phyloP scores from a whole-genome alignment of 2,329 filamentous ascomycete species.

The Huntiella abstrusa region DNA sequence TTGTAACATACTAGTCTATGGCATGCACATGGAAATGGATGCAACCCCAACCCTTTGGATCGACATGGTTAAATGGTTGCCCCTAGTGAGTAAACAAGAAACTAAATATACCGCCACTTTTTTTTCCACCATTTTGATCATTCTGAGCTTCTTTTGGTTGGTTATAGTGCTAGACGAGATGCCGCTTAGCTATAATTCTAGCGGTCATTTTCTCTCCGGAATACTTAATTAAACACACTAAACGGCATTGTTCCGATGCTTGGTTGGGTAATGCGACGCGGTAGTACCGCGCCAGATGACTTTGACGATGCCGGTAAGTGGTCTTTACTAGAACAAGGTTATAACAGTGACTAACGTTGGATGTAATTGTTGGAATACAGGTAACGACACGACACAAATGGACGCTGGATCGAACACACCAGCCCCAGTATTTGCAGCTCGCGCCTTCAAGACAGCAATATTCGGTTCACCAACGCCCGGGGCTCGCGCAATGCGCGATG shows the following conservation, averaged over 20 bases:
- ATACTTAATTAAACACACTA: neutral
- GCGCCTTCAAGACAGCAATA: constrained; percentile 43
- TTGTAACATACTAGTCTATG: too few relatives aligned
- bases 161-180: too few relatives aligned
- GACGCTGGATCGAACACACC: constrained; percentile 43
- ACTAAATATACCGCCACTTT: too few relatives aligned
- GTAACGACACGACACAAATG: constrained; percentile 25
- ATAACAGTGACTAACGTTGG: neutral
- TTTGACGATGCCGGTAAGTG: constrained; percentile 5
- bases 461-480: constrained; percentile 37
- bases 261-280: constrained; percentile 38
- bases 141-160: too few relatives aligned
- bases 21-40: too few relatives aligned
- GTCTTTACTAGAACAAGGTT: neutral
- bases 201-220: too few relatives aligned
- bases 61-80: too few relatives aligned
- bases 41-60: too few relatives aligned
- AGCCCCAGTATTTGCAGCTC: constrained; percentile 46
- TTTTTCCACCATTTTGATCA: too few relatives aligned
- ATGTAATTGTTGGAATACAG: neutral
- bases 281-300: constrained; percentile 22
- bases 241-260: constrained; percentile 24
- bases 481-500: constrained; percentile 17
- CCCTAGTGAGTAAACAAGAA: too few relatives aligned
- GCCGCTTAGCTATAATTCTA: too few relatives aligned